Conservation (phyloP, 73 alveolate genomes). For the Durusdinium trenchii region DNA sequence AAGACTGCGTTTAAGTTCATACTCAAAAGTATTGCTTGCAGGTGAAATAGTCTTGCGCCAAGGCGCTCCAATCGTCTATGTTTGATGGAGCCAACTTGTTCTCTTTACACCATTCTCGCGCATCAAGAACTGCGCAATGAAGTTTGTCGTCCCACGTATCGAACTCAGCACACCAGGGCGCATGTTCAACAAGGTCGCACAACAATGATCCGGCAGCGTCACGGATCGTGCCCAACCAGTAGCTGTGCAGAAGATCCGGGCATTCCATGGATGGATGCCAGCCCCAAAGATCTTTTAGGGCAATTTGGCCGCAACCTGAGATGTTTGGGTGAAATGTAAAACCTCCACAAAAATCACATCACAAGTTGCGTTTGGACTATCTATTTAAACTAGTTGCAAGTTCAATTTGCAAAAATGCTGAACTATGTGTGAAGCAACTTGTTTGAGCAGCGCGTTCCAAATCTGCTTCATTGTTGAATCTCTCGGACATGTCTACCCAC, state of each 20-base stretch:
- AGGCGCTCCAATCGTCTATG: not conserved
- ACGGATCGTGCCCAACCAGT: not conserved
- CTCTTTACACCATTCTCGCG: not conserved
- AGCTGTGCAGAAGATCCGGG: not conserved
- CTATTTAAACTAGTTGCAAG: not conserved
- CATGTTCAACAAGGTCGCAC: not conserved
- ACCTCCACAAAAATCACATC: not conserved
- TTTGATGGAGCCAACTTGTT: not conserved
- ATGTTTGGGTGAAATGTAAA: no score
- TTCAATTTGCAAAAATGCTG: not conserved
- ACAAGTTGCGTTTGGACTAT: not conserved
- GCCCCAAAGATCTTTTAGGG: not conserved
- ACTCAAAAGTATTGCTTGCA: not conserved
- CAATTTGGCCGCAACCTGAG: no score
- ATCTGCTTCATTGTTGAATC: not conserved
- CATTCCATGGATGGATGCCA: not conserved
- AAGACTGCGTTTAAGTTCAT: not conserved
- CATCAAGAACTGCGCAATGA: not conserved
- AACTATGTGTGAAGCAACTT: not conserved
- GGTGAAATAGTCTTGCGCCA: not conserved
- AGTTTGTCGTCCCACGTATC: not conserved
- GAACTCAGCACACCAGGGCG: not conserved
- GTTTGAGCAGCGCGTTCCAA: not conserved
- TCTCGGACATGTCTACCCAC: not conserved
- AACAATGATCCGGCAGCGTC: not conserved